Conservation (phyloP, 1,284 basidiomycete species). For the Marasmius sp. region DNA sequence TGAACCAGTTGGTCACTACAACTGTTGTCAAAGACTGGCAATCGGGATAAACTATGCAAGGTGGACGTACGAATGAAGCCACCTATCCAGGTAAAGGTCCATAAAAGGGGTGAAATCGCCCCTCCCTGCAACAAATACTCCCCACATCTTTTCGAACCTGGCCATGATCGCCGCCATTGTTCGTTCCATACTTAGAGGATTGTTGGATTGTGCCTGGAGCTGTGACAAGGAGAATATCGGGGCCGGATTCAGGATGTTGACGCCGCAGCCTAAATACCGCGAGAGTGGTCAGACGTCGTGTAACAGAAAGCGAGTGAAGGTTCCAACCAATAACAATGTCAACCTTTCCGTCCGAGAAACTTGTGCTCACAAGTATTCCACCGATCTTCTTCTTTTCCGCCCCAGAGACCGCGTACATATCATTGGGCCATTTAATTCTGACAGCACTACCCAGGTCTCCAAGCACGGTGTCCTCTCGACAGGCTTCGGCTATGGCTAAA, state of each 20-base stretch:
- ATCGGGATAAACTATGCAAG: not conserved
- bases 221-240: conserved; percentile 86
- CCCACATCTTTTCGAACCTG: conserved; percentile 83
- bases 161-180: conserved; percentile 77
- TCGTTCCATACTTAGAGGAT: conserved; percentile 65
- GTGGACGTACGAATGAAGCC: conserved; percentile 85
- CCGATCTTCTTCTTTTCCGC: conserved; percentile 75
- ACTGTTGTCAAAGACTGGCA: not conserved
- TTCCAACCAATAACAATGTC: conserved; percentile 79
- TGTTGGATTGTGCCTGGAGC: conserved; percentile 44
- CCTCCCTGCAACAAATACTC: conserved; percentile 57
- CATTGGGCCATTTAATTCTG: conserved; percentile 97
- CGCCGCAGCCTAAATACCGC: conserved; percentile 72
- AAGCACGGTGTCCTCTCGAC: conserved; percentile 53
- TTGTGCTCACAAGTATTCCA: conserved; percentile 91
- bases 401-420: conserved; percentile 77
- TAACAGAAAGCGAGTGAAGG: not conserved
- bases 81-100: conserved; percentile 74
- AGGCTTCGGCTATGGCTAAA: conserved; percentile 87
- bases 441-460: conserved; percentile 59
- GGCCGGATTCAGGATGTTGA: conserved; percentile 84
- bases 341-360: conserved; percentile 70
- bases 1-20: conserved; percentile 87
- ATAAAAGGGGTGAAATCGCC: conserved; percentile 80
- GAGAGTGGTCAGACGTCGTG: not conserved